Percentiles rank a stretch among this genome's conserved stretches.
Conservation (phyloP, 371 early-diverging fungal species). For the Parasitella parasitica region DNA sequence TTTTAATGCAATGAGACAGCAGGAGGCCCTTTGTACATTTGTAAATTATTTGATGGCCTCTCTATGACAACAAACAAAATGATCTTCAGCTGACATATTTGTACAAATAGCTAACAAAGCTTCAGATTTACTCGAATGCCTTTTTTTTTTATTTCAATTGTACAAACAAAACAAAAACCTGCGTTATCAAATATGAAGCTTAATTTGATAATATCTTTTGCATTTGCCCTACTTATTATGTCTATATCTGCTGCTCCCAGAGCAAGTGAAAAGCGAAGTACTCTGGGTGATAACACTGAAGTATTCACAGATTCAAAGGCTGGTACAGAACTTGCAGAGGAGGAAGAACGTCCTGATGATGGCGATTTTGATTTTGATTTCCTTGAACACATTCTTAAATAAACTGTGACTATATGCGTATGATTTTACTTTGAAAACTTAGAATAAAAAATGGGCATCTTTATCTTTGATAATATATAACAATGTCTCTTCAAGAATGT, state of each 20-base stretch:
- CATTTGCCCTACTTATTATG: neutral
- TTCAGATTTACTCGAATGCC: neutral
- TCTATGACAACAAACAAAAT: neutral
- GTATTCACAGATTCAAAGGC: neutral
- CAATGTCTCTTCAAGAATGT: no score
- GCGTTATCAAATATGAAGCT: neutral
- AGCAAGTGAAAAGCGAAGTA: neutral
- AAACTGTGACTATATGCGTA: no score
- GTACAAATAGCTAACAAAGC: neutral
- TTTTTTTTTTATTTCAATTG: neutral
- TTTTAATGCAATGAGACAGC: no score
- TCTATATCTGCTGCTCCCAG: neutral
- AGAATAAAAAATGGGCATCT: no score
- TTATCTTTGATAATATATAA: no score
- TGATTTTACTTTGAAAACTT: no score
- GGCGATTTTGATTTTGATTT: neutral
- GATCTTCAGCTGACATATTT: neutral
- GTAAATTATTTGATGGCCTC: neutral
- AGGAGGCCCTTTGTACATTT: neutral
- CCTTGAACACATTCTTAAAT: no score
- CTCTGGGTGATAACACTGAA: neutral
- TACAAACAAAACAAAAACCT: neutral
- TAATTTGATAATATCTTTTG: neutral
- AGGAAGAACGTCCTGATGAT: neutral
- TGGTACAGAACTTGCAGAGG: neutral